Percentiles rank a stretch among this genome's conserved stretches.
Evolutionary conservation across 345 rosid species (phyloP).

Genomic region (Salix suchowensis): DNA sequence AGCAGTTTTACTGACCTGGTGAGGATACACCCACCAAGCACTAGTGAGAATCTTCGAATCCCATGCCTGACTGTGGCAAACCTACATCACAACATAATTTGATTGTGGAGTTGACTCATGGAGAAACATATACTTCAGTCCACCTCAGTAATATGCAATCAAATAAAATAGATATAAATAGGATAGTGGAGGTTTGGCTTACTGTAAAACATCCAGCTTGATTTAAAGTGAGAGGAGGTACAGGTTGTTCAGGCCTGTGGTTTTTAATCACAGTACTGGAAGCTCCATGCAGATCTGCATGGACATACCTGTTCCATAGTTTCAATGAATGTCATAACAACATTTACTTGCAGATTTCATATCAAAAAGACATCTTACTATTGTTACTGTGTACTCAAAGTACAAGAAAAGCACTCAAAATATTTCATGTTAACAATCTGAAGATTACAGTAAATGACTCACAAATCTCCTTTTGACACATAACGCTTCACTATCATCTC

Average conservation of each 20-base stretch:
- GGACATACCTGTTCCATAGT: slow-evolving; percentile 68
- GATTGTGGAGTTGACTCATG: slow-evolving; percentile 4
- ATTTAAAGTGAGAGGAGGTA: slow-evolving; percentile 90
- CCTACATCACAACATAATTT: slow-evolving; percentile 41
- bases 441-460: slow-evolving; percentile 25
- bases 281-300: slow-evolving; percentile 97
- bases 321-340: not conserved
- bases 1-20: slow-evolving; percentile 98
- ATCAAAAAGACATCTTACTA: not conserved
- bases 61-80: slow-evolving; percentile 98
- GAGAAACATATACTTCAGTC: slow-evolving; percentile 1
- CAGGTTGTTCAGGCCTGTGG: slow-evolving; percentile 81
- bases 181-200: slow-evolving; percentile 1
- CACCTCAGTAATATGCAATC: not conserved
- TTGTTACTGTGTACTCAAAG: not conserved
- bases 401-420: slow-evolving; percentile 3
- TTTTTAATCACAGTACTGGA: slow-evolving; percentile 95
- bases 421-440: not conserved
- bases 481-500: slow-evolving; percentile 98
- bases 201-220: slow-evolving; percentile 98
- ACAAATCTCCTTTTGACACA: slow-evolving; percentile 97
- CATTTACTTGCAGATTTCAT: not conserved
- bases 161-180: not conserved
- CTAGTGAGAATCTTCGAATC: slow-evolving; percentile 97
- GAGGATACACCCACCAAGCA: slow-evolving; percentile 99